Evolutionary conservation across 257 asterid species (phyloP).

Genomic region (Vinca minor): DNA sequence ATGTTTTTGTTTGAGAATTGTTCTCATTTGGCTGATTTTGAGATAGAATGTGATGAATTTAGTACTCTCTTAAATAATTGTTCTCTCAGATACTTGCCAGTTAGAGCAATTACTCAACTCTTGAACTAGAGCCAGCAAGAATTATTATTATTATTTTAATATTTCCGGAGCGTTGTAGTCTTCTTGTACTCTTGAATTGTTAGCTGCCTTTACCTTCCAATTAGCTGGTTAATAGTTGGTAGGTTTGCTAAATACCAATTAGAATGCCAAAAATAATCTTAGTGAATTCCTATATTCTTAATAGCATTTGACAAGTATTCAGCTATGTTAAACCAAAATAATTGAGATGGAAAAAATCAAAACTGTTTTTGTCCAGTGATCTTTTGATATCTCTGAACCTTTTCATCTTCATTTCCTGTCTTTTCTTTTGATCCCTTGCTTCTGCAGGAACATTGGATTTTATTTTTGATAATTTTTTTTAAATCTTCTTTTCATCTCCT

Average conservation of each 20-base stretch:
- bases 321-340: not conserved
- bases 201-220: no score
- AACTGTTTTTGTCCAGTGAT: no score
- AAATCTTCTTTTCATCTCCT: no score
- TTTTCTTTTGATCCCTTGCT: not conserved
- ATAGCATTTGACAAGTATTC: not conserved
- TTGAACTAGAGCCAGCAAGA: not conserved
- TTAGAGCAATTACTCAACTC: not conserved
- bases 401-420: not conserved
- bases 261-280: not conserved
- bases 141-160: not conserved
- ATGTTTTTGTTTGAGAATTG: not conserved
- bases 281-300: not conserved
- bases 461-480: no score
- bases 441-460: no score
- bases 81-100: not conserved
- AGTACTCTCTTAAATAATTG: not conserved
- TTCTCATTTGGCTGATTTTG: not conserved
- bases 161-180: not conserved
- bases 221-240: not conserved
- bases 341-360: not conserved
- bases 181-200: not conserved
- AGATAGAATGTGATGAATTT: not conserved
- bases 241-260: not conserved
- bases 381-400: not conserved